A percentile compares a stretch with the other conserved stretches of the same genome.
Conservation (phyloP, 176 grass and related monocot genomes). For the Coix lacrymajobi region DNA sequence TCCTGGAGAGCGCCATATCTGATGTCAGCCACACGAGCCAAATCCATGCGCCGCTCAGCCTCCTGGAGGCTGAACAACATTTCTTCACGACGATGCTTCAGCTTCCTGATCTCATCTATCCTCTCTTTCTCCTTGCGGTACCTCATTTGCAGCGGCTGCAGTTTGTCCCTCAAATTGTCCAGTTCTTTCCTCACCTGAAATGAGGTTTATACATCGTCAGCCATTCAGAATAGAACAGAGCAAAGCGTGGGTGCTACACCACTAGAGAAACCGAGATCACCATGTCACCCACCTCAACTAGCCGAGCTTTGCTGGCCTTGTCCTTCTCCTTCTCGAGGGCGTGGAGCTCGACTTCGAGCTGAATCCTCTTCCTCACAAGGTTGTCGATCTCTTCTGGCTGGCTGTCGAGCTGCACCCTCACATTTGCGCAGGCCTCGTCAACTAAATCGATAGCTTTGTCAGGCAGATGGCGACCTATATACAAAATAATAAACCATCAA, state of each 20-base stretch:
- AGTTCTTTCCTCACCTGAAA: constrained; percentile 62
- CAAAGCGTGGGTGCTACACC: neutral
- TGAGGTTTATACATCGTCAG: neutral
- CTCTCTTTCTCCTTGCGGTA: constrained; percentile 78
- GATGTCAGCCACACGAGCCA: constrained; percentile 69
- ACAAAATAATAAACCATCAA: neutral
- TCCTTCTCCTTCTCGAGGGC: constrained; percentile 89
- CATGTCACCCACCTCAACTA: constrained; percentile 26
- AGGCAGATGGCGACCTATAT: constrained; percentile 57
- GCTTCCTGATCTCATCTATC: constrained; percentile 70
- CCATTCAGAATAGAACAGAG: neutral
- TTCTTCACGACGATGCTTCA: constrained; percentile 60
- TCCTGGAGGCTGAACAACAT: constrained; percentile 60
- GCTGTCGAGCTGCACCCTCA: constrained; percentile 79
- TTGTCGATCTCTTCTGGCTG: constrained; percentile 85
- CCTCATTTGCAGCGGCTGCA: constrained; percentile 75
- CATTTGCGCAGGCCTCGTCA: constrained; percentile 81
- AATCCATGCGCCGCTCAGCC: constrained; percentile 70
- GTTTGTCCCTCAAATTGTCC: constrained; percentile 77
- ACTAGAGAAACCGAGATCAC: neutral
- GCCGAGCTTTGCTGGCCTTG: constrained; percentile 68
- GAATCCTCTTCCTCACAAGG: constrained; percentile 71
- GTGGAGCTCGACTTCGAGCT: constrained; percentile 74
- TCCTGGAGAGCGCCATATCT: constrained; percentile 58
- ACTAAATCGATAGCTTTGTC: constrained; percentile 86